Conservation (phyloP, 2,329 filamentous ascomycete genomes). For the Alternaria sp. region DNA sequence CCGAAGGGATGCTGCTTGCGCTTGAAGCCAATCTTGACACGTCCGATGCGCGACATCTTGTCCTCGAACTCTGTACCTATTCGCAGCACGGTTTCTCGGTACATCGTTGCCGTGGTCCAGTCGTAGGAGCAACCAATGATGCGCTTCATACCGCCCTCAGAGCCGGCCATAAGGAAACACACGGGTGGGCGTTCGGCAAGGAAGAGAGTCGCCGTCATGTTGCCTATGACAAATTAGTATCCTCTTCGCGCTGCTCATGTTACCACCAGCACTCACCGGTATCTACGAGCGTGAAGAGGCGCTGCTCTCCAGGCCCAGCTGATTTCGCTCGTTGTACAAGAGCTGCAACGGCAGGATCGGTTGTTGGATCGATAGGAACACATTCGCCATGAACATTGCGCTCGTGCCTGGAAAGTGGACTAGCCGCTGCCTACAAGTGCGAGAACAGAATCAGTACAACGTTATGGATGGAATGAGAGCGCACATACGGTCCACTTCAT, state of each 20-base stretch:
- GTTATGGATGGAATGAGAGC: neutral
- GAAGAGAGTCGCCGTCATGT: conserved; percentile 57
- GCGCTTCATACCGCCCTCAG: conserved; percentile 58
- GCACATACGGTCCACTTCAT: conserved; percentile 50
- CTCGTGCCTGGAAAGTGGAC: conserved; percentile 46
- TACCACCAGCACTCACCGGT: conserved; percentile 40
- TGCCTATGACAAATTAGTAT: conserved; percentile 35
- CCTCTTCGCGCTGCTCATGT: no score
- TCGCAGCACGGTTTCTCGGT: conserved; percentile 57
- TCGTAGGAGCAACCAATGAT: conserved; percentile 59
- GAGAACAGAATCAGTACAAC: neutral
- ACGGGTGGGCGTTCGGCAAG: conserved; percentile 52
- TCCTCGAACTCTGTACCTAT: conserved; percentile 53
- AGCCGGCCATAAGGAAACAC: conserved; percentile 55
- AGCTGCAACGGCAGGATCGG: conserved; percentile 27
- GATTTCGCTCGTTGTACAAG: conserved; percentile 35
- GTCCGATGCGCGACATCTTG: conserved; percentile 44
- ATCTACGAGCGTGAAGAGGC: conserved; percentile 37
- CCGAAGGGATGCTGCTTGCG: conserved; percentile 44
- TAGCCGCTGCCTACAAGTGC: conserved; percentile 20
- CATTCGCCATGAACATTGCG: conserved; percentile 42
- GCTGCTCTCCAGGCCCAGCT: conserved; percentile 38
- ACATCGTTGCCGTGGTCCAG: conserved; percentile 53
- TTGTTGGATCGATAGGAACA: conserved; percentile 45
- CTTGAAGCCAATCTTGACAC: conserved; percentile 46